phyloP scores from a whole-genome alignment of 495 filamentous ascomycete genomes.

The Xylaria castorea region DNA sequence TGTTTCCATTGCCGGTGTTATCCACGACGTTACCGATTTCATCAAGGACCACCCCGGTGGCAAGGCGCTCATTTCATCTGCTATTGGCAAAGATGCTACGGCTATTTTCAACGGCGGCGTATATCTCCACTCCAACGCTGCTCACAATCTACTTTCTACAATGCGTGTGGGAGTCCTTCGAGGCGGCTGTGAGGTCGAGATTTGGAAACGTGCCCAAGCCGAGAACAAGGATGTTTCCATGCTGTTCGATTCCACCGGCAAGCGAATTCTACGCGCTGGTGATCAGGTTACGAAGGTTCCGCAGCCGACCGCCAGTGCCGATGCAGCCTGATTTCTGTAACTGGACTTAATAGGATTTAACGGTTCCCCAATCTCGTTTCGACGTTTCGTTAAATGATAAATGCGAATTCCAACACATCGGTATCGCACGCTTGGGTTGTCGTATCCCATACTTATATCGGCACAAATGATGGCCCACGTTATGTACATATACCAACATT shows the following conservation, averaged over 20 bases:
- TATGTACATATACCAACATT: constrained; percentile 21
- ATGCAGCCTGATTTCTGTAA: constrained; percentile 64
- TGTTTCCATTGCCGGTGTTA: constrained; percentile 88
- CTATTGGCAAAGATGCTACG: constrained; percentile 96
- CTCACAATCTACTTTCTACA: constrained; percentile 95
- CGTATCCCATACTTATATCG: neutral
- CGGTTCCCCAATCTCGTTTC: neutral
- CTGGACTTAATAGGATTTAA: neutral
- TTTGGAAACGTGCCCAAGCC: constrained; percentile 94
- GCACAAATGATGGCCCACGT: constrained; percentile 1
- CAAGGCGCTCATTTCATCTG: constrained; percentile 90
- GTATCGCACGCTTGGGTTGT: neutral
- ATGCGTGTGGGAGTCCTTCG: constrained; percentile 97
- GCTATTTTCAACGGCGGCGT: constrained; percentile 99
- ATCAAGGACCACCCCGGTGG: constrained; percentile 98
- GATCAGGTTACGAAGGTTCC: constrained; percentile 85
- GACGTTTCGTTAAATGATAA: neutral
- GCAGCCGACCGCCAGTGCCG: constrained; percentile 73
- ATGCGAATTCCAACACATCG: neutral
- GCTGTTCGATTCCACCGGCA: constrained; percentile 80
- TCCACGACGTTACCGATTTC: constrained; percentile 94
- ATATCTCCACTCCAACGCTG: constrained; percentile 97
- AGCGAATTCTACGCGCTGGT: constrained; percentile 88
- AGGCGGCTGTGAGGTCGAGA: constrained; percentile 96
- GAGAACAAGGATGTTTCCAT: constrained; percentile 86